phyloP scores from a whole-genome alignment of 1,139 yeast genomes.

The Yamadazyma sp. region DNA sequence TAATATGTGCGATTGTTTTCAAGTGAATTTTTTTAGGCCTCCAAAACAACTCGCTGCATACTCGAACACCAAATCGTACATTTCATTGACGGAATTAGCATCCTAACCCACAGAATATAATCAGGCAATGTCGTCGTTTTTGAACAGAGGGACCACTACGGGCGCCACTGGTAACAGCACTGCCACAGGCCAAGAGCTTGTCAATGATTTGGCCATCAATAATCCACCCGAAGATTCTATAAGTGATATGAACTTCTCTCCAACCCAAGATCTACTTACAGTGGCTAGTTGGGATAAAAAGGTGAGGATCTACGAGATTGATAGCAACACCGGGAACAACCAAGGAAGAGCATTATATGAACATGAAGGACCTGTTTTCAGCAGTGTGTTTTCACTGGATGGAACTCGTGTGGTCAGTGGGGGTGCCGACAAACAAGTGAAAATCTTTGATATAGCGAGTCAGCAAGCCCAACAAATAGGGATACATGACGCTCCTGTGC shows the following conservation, averaged over 20 bases:
- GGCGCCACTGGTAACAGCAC: conserved; percentile 22
- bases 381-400: conserved; percentile 80
- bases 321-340: conserved; percentile 60
- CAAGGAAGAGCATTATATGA: conserved; percentile 90
- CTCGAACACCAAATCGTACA: neutral
- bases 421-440: conserved; percentile 89
- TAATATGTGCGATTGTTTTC: neutral
- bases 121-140: conserved; percentile 22
- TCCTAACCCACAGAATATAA: no score
- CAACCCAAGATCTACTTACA: conserved; percentile 80
- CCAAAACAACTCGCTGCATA: neutral
- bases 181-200: conserved; percentile 67
- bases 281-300: conserved; percentile 96
- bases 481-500: conserved; percentile 80
- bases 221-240: conserved; percentile 93
- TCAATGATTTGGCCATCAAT: conserved; percentile 72
- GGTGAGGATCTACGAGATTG: conserved; percentile 88
- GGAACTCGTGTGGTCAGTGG: conserved; percentile 90
- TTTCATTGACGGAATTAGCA: conserved; percentile 1
- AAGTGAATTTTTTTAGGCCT: neutral
- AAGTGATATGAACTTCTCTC: conserved; percentile 86
- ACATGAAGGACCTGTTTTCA: conserved; percentile 85
- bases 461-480: conserved; percentile 88
- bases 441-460: conserved; percentile 76
- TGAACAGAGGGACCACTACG: conserved; percentile 19